Evolutionary conservation across 805 yeast genomes (phyloP).

Genomic region (Metschnikowia kunwiensis): DNA sequence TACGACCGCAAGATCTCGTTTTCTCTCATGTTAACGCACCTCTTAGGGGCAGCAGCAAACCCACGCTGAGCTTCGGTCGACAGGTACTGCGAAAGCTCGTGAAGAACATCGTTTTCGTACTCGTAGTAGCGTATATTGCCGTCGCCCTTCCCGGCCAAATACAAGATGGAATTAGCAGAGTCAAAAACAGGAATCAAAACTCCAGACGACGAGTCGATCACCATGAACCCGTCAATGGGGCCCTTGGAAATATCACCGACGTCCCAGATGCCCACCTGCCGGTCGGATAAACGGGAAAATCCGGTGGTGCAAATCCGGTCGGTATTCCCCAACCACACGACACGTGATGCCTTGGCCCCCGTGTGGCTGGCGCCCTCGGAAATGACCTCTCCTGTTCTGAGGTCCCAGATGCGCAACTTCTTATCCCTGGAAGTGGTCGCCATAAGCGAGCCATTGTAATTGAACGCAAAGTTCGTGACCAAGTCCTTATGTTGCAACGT

Average conservation of each 20-base stretch:
- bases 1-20: conserved; percentile 81
- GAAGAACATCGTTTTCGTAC: conserved; percentile 70
- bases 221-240: conserved; percentile 84
- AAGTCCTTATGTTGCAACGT: conserved; percentile 85
- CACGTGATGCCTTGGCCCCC: conserved; percentile 89
- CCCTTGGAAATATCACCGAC: conserved; percentile 69
- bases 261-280: conserved; percentile 96
- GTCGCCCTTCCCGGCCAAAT: conserved; percentile 96
- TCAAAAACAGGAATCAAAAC: conserved; percentile 90
- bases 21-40: conserved; percentile 71
- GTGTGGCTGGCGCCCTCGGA: conserved; percentile 87
- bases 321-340: conserved; percentile 84
- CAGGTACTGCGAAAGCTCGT: conserved; percentile 81
- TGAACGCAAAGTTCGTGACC: conserved; percentile 90
- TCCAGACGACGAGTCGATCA: conserved; percentile 89
- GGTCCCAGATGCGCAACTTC: conserved; percentile 87
- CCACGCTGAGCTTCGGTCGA: conserved; percentile 96
- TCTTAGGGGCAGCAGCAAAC: conserved; percentile 83
- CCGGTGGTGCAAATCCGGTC: conserved; percentile 92
- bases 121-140: conserved; percentile 95
- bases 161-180: conserved; percentile 72
- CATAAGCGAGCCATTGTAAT: conserved; percentile 79
- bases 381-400: conserved; percentile 66
- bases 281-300: conserved; percentile 85
- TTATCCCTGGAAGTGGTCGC: conserved; percentile 93